Evolutionary conservation across 2,329 filamentous ascomycete genomes (phyloP).

Genomic region (Coniosporium tulheliwenetii): DNA sequence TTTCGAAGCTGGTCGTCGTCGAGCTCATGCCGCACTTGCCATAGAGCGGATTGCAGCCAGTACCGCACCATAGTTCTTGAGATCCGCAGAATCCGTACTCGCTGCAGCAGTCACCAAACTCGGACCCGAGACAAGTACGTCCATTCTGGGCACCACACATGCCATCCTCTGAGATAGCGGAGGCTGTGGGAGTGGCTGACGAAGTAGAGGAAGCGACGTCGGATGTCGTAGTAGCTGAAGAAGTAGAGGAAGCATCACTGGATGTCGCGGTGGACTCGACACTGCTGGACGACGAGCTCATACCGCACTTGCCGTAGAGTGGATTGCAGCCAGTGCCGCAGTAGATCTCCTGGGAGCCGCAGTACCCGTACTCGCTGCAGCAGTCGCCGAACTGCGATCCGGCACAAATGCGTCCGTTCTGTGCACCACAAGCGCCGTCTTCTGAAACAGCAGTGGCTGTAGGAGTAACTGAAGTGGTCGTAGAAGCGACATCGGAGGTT

Average conservation of each 20-base stretch:
- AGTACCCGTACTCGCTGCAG: constrained; percentile 20
- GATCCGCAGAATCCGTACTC: not conserved
- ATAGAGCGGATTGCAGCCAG: not conserved
- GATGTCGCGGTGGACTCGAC: too few species aligned
- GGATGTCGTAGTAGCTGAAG: too few species aligned
- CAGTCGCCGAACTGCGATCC: constrained; percentile 16
- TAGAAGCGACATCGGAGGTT: constrained; percentile 1
- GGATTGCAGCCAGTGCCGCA: constrained; percentile 26
- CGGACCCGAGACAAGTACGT: not conserved
- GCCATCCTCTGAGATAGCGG: not conserved
- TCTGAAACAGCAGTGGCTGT: not conserved
- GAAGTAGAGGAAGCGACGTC: not conserved
- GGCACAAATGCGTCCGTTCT: constrained; percentile 17
- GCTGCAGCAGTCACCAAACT: not conserved
- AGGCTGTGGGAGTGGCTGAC: not conserved
- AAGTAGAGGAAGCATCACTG: too few species aligned
- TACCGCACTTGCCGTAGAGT: constrained; percentile 14
- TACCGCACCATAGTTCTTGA: not conserved
- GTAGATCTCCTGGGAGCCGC: constrained; percentile 19
- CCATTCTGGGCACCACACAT: not conserved
- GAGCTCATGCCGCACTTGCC: not conserved
- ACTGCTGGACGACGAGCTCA: not conserved
- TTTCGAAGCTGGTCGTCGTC: not conserved
- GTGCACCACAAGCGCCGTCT: constrained; percentile 18
- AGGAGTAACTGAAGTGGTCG: constrained; percentile 1